Conservation (phyloP, 345 rosid genomes). For the Trapa incisa region DNA sequence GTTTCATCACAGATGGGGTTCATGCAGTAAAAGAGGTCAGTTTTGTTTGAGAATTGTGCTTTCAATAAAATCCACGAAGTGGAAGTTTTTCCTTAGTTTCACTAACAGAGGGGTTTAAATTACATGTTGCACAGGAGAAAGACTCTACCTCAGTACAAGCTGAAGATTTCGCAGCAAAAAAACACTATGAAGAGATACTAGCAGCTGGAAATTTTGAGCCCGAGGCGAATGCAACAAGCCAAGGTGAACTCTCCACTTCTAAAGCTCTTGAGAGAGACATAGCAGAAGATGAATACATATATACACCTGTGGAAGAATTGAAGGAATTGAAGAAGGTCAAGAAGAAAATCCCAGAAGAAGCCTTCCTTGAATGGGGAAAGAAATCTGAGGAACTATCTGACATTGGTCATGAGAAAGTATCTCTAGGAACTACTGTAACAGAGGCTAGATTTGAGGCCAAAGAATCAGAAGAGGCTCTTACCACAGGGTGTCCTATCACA, state of each 20-base stretch:
- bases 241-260: no score
- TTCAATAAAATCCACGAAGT: neutral
- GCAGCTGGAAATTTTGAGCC: no score
- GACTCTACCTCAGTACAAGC: neutral
- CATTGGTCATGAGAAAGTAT: neutral
- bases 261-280: neutral
- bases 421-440: neutral
- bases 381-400: neutral
- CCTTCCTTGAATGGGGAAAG: neutral
- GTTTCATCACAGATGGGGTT: neutral
- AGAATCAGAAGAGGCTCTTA: neutral
- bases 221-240: no score
- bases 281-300: neutral
- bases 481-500: neutral
- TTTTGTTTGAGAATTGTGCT: no score
- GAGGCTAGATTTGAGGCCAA: neutral
- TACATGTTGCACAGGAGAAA: conserved; percentile 1
- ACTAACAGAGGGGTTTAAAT: neutral
- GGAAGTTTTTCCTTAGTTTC: neutral
- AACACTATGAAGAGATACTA: neutral
- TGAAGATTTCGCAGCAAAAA: neutral
- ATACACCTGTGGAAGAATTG: neutral
- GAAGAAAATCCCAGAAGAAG: neutral
- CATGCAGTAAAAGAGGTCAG: neutral
- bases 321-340: neutral